Conservation (phyloP, 2,329 filamentous ascomycete genomes). For the Plenodomus lindquistii region DNA sequence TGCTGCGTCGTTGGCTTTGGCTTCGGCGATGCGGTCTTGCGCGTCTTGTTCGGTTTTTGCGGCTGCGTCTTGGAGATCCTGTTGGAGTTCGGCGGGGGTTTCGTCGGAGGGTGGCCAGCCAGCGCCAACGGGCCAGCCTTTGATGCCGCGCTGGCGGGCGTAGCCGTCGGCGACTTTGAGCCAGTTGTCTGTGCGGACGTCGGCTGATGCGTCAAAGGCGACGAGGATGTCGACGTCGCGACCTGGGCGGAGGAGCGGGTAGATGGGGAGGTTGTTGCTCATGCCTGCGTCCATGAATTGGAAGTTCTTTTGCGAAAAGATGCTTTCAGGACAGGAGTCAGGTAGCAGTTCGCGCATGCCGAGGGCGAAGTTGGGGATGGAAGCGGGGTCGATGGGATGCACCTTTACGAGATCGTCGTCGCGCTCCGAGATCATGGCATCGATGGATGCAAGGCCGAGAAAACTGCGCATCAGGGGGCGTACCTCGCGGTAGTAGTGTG, state of each 20-base stretch:
- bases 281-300: slow-evolving; percentile 91
- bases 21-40: slow-evolving; percentile 65
- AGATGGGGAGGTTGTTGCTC: slow-evolving; percentile 97
- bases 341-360: slow-evolving; percentile 79
- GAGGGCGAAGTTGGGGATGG: slow-evolving; percentile 85
- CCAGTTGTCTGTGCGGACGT: slow-evolving; percentile 95
- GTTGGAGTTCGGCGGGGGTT: slow-evolving; percentile 61
- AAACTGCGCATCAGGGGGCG: slow-evolving; percentile 78
- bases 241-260: slow-evolving; percentile 86
- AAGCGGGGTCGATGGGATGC: slow-evolving; percentile 90
- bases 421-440: slow-evolving; percentile 79
- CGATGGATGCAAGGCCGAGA: slow-evolving; percentile 74
- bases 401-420: slow-evolving; percentile 87
- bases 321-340: slow-evolving; percentile 73
- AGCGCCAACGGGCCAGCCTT: slow-evolving; percentile 92
- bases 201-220: slow-evolving; percentile 91
- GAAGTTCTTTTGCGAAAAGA: slow-evolving; percentile 69
- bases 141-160: slow-evolving; percentile 83
- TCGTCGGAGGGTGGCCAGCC: slow-evolving; percentile 79
- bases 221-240: slow-evolving; percentile 87
- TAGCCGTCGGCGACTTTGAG: slow-evolving; percentile 93
- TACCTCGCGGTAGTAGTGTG: slow-evolving; percentile 94
- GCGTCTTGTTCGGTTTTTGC: slow-evolving; percentile 64
- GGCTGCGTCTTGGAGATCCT: slow-evolving; percentile 70
- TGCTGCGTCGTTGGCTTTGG: slow-evolving; percentile 43